Evolutionary conservation across 306 rosid genomes (phyloP).

Genomic region (Canavalia gladiata): DNA sequence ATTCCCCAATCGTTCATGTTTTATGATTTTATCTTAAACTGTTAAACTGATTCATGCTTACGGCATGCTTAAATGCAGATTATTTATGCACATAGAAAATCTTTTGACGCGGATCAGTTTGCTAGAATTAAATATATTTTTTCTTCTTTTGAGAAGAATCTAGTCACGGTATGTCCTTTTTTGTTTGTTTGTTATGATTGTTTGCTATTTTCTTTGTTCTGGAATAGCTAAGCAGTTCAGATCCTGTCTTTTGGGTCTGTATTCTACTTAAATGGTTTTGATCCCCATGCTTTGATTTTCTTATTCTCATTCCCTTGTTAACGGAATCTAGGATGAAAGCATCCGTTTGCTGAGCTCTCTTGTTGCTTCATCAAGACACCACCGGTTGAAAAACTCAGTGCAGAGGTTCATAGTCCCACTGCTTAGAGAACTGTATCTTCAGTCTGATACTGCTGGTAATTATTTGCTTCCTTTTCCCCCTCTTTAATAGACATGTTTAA

Average conservation of each 20-base stretch:
- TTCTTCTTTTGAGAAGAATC: slow-evolving; percentile 50
- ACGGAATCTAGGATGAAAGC: slow-evolving; percentile 58
- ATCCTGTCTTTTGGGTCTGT: not conserved
- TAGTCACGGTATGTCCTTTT: slow-evolving; percentile 53
- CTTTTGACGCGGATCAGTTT: slow-evolving; percentile 68
- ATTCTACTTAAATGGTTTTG: slow-evolving; percentile 14
- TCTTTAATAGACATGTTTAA: not conserved
- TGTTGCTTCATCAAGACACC: slow-evolving; percentile 71
- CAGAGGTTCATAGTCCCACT: slow-evolving; percentile 68
- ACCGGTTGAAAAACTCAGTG: slow-evolving; percentile 63
- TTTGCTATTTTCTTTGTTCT: slow-evolving; percentile 1
- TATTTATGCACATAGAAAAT: slow-evolving; percentile 72
- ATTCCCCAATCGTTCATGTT: slow-evolving; percentile 8
- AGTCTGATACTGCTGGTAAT: slow-evolving; percentile 63
- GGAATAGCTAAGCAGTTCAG: not conserved
- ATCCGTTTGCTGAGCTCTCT: slow-evolving; percentile 55
- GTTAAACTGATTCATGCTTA: slow-evolving; percentile 34
- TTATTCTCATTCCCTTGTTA: slow-evolving; percentile 41
- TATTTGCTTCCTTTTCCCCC: slow-evolving; percentile 14
- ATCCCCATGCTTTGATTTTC: not conserved
- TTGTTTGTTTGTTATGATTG: not conserved
- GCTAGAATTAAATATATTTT: slow-evolving; percentile 59
- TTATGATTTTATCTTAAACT: not conserved
- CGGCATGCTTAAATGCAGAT: slow-evolving; percentile 61
- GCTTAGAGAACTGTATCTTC: slow-evolving; percentile 68